These are phyloP conservation scores for Penicillium janthinellum DNA, from an alignment of 2,329 filamentous ascomycete genomes.

Conservation along the genomic window DNA sequence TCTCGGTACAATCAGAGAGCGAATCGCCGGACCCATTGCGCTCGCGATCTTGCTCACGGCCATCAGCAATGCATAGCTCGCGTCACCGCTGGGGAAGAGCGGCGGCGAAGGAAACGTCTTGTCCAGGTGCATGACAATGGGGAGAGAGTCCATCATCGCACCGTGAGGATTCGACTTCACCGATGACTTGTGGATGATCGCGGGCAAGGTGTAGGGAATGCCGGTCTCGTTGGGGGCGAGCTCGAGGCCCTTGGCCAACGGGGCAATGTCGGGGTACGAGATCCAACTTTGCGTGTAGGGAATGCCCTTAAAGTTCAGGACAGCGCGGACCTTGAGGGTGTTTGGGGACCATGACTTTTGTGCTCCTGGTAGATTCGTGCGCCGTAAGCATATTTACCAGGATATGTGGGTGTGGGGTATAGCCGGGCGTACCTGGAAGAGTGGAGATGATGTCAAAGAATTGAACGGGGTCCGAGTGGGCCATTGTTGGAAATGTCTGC, in stretches of 20 bases:
- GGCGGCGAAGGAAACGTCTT: slow-evolving; percentile 31
- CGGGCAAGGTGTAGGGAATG: slow-evolving; percentile 36
- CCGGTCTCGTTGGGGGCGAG: slow-evolving; percentile 23
- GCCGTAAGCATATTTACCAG: neutral
- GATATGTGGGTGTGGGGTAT: neutral
- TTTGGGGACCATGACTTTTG: slow-evolving; percentile 35
- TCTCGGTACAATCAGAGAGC: slow-evolving; percentile 26
- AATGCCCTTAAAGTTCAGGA: slow-evolving; percentile 33
- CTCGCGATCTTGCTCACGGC: slow-evolving; percentile 21
- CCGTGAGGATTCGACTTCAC: slow-evolving; percentile 28
- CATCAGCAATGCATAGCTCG: slow-evolving; percentile 35
- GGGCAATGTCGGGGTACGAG: slow-evolving; percentile 32
- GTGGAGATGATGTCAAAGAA: slow-evolving; percentile 38
- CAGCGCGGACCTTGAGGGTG: slow-evolving; percentile 28
- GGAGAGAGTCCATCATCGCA: slow-evolving; percentile 37
- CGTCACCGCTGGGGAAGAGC: slow-evolving; percentile 38
- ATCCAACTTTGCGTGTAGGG: slow-evolving; percentile 32
- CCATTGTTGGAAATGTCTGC: slow-evolving; percentile 17
- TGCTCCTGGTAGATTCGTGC: slow-evolving; percentile 22
- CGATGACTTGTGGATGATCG: slow-evolving; percentile 33
- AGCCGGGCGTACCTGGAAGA: slow-evolving; percentile 26
- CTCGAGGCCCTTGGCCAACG: slow-evolving; percentile 28
- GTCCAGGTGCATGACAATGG: slow-evolving; percentile 37
- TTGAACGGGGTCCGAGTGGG: slow-evolving; percentile 31
- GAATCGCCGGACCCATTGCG: neutral